Percentiles rank a stretch among this genome's conserved stretches.
These are phyloP conservation scores for Amyloporia xantha DNA, from an alignment of 768 basidiomycete species.

Conservation along the genomic window DNA sequence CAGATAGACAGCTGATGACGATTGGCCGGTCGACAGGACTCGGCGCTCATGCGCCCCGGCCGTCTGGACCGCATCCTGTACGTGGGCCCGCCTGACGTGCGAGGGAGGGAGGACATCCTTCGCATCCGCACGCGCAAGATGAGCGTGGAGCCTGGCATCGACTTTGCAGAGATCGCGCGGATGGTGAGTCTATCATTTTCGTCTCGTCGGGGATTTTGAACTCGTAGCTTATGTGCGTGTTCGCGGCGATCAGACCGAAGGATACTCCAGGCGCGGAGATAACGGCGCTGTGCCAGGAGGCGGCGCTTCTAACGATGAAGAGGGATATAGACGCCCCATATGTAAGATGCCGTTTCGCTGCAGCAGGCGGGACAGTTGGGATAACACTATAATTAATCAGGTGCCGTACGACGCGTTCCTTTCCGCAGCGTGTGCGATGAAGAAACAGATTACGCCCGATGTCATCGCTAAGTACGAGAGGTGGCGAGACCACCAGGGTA, in stretches of 20 bases:
- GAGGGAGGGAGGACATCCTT: slow-evolving; percentile 80
- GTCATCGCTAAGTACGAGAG: slow-evolving; percentile 64
- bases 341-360: slow-evolving; percentile 39
- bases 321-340: slow-evolving; percentile 68
- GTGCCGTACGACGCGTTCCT: slow-evolving; percentile 71
- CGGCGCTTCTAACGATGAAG: slow-evolving; percentile 89
- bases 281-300: slow-evolving; percentile 89
- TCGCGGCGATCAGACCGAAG: slow-evolving; percentile 63
- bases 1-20: background rate
- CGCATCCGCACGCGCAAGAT: slow-evolving; percentile 71
- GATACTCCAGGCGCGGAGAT: slow-evolving; percentile 97
- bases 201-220: background rate
- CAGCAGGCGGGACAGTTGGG: background rate
- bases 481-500: slow-evolving; percentile 46
- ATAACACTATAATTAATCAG: slow-evolving; percentile 33
- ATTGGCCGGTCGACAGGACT: slow-evolving; percentile 50
- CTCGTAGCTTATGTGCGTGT: background rate
- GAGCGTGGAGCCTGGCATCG: slow-evolving; percentile 67
- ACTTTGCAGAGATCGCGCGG: slow-evolving; percentile 59
- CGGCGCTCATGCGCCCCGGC: slow-evolving; percentile 92
- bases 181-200: slow-evolving; percentile 42
- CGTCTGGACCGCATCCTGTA: slow-evolving; percentile 91
- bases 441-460: slow-evolving; percentile 79
- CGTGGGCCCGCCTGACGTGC: slow-evolving; percentile 84
- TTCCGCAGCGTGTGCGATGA: slow-evolving; percentile 61